These are phyloP conservation scores for Penicillium tannophilum DNA, from an alignment of 495 filamentous ascomycete species.

Conservation along the genomic window DNA sequence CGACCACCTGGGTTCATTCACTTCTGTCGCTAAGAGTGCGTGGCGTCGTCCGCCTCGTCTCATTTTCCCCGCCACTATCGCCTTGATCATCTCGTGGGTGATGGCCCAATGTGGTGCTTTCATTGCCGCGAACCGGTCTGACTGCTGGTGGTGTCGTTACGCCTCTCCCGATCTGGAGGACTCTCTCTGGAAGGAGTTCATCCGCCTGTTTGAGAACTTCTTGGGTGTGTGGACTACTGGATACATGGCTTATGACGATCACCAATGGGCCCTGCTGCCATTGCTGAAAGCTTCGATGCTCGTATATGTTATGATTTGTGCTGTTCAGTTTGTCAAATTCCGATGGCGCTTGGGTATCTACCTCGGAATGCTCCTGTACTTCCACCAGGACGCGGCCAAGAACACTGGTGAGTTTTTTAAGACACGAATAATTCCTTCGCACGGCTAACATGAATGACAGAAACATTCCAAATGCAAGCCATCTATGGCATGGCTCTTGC, in stretches of 20 bases:
- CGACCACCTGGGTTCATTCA: conserved; percentile 53
- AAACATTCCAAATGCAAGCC: conserved; percentile 58
- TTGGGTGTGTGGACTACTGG: conserved; percentile 60
- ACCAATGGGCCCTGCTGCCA: conserved; percentile 68
- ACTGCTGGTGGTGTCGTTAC: conserved; percentile 63
- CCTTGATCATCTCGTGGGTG: conserved; percentile 59
- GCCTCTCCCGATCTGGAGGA: conserved; percentile 49
- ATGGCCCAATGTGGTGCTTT: conserved; percentile 62
- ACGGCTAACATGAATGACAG: conserved; percentile 12
- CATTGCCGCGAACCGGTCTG: conserved; percentile 54
- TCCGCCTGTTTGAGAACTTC: conserved; percentile 52
- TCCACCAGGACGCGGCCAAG: conserved; percentile 45
- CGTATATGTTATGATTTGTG: conserved; percentile 58
- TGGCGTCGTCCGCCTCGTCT: conserved; percentile 66
- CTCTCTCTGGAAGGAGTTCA: conserved; percentile 36
- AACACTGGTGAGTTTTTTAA: conserved; percentile 28
- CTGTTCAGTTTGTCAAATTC: conserved; percentile 58
- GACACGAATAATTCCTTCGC: neutral
- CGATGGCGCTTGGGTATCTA: conserved; percentile 57
- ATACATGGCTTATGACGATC: conserved; percentile 61
- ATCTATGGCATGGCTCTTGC: conserved; percentile 65
- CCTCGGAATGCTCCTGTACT: conserved; percentile 54
- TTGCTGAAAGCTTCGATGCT: conserved; percentile 63
- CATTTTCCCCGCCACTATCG: conserved; percentile 61
- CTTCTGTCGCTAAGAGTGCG: conserved; percentile 59